Evolutionary conservation across 495 filamentous ascomycete species (phyloP).

Genomic region (Hypoxylon crocopeplum): DNA sequence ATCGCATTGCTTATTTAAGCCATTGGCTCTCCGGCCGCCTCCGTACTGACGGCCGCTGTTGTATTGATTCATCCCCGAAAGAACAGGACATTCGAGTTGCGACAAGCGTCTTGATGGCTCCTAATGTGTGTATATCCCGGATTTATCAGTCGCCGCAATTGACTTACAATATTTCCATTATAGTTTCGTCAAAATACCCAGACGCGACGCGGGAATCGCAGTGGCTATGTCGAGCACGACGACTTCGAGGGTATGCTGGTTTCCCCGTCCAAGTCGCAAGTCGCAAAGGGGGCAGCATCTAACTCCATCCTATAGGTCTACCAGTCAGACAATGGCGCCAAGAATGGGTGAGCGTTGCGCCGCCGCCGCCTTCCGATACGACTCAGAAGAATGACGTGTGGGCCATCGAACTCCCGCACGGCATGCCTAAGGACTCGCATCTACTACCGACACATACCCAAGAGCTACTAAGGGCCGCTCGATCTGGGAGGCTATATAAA

Average conservation of each 20-base stretch:
- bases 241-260: slow-evolving; percentile 74
- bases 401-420: slow-evolving; percentile 66
- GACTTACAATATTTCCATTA: slow-evolving; percentile 8
- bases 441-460: slow-evolving; percentile 79
- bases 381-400: slow-evolving; percentile 58
- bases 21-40: neutral
- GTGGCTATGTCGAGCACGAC: slow-evolving; percentile 85
- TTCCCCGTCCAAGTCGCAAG: slow-evolving; percentile 3
- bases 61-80: too few relatives aligned
- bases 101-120: slow-evolving; percentile 27
- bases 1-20: slow-evolving; percentile 1
- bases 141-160: neutral
- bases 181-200: slow-evolving; percentile 52
- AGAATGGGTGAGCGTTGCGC: slow-evolving; percentile 71
- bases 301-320: slow-evolving; percentile 55
- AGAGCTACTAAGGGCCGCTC: slow-evolving; percentile 82
- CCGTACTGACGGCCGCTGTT: too few relatives aligned
- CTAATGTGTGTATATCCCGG: slow-evolving; percentile 22
- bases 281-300: neutral
- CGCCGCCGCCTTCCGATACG: slow-evolving; percentile 64
- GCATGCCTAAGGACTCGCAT: slow-evolving; percentile 87
- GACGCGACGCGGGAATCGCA: slow-evolving; percentile 74
- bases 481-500: slow-evolving; percentile 75
- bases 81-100: too few relatives aligned
- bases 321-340: slow-evolving; percentile 91